Conservation (phyloP, 2,329 filamentous ascomycete genomes). For the Aspergillus chevalieri region DNA sequence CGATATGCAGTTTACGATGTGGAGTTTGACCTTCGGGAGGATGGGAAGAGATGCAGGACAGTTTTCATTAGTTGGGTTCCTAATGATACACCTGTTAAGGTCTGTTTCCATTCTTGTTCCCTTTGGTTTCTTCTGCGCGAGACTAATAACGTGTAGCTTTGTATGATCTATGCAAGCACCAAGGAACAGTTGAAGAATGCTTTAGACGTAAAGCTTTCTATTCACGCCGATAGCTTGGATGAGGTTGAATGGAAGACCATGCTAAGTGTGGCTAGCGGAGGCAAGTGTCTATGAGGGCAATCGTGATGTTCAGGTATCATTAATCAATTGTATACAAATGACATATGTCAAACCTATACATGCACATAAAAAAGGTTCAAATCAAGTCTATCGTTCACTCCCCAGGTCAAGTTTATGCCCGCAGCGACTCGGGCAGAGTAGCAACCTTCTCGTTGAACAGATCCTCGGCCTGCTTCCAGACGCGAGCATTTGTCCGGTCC, state of each 20-base stretch:
- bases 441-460: constrained; percentile 77
- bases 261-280: constrained; percentile 5
- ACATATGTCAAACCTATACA: not conserved
- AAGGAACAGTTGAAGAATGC: constrained; percentile 10
- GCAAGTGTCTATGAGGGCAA: not conserved
- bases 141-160: not conserved
- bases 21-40: constrained; percentile 9
- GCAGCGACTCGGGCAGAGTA: constrained; percentile 50
- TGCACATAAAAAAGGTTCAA: not conserved
- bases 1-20: constrained; percentile 13
- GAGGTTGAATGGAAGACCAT: constrained; percentile 10
- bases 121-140: not conserved
- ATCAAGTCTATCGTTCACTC: not conserved
- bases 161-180: constrained; percentile 10
- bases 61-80: constrained; percentile 12
- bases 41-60: constrained; percentile 6
- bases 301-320: no score
- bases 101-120: no score
- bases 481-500: constrained; percentile 61
- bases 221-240: constrained; percentile 5
- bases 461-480: constrained; percentile 82
- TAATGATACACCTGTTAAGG: constrained; percentile 3
- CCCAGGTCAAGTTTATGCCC: constrained; percentile 8
- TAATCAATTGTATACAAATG: not conserved
- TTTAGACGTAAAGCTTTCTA: constrained; percentile 8